A percentile compares a stretch with the other conserved stretches of the same genome.
phyloP scores from a whole-genome alignment of 129 eudicot genomes.

The Centaurea solstitialis region DNA sequence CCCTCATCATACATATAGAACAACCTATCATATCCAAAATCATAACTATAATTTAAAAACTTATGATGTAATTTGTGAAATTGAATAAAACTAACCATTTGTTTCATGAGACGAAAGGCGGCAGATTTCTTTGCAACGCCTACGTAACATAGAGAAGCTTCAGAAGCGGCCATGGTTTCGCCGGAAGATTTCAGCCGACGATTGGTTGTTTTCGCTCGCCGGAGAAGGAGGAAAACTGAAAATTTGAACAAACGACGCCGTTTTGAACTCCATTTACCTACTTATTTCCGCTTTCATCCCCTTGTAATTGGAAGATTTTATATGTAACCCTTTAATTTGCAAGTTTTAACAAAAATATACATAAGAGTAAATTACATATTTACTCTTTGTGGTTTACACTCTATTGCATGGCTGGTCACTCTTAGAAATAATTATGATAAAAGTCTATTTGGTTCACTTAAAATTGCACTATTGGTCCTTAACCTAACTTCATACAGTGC shows the following conservation, averaged over 20 bases:
- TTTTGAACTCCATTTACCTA: neutral
- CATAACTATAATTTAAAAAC: neutral
- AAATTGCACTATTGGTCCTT: no score
- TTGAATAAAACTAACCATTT: slow-evolving; percentile 57
- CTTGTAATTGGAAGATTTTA: neutral
- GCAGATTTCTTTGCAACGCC: slow-evolving; percentile 84
- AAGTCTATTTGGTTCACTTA: no score
- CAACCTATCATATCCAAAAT: no score
- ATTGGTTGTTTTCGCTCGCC: slow-evolving; percentile 9
- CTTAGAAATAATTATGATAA: no score
- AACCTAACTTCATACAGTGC: no score
- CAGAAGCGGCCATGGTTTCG: slow-evolving; percentile 67
- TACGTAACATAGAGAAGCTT: slow-evolving; percentile 78
- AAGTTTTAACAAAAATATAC: no score
- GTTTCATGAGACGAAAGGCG: slow-evolving; percentile 99
- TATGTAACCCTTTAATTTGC: neutral
- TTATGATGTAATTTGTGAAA: neutral
- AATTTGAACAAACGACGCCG: neutral
- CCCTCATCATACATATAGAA: no score
- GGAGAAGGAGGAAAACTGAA: neutral
- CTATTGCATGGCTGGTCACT: no score
- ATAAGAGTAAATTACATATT: no score
- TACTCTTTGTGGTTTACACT: no score
- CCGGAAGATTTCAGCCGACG: slow-evolving; percentile 8
- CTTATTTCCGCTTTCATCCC: neutral